Evolutionary conservation across 73 alveolate genomes (phyloP), one percentile per base, ranked within the genome.

Genomic region (Paramecium pentaurelia): DNA sequence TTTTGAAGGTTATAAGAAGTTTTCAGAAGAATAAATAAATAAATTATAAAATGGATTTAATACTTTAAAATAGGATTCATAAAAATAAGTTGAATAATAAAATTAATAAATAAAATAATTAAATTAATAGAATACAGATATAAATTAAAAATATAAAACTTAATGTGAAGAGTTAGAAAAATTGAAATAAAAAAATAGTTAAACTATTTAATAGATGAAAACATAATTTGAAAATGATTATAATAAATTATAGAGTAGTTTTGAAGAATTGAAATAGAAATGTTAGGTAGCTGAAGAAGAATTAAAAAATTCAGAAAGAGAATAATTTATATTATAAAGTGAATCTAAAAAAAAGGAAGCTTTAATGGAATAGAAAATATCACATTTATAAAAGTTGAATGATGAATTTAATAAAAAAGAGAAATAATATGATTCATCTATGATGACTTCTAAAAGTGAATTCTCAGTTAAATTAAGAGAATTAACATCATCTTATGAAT

Each of bases 1-100:
- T 88, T 90, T 77, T 70, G 86, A 94, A 90, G 59, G 86, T 59
- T 71, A 96, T 90, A 92, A 97, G 94, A 51, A 93, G 89, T 64
- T 88, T 27, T 77, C 90, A 11, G 96, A 84, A 86, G 96, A 27
- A 51, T 96, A 30, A 86, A 94, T 77, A 47, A 80, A 47, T 64
- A 92, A 70, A 86, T 71, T 47, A 68, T 87, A 92, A 71, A 68
- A 22, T n/a, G 59, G 44, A 14, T 37, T 73, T 9, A 34, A 28
- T 12, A 22, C 28, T 16, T 7, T 40, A 22, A 77, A 77, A 44
- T 40, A n/a, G n/a, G 90, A 77, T 30, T 18, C 90, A 77, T 8
- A 40, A 22, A 40, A 77, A 77, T 77, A 44, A 16, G 34, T 77
- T 20, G 90, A 77, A 4, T 40, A 22, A 20, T 34, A 77, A 47